These are phyloP conservation scores for Phytopythium helicoides DNA, from an alignment of 352 stramenopile species.

Conservation along the genomic window DNA sequence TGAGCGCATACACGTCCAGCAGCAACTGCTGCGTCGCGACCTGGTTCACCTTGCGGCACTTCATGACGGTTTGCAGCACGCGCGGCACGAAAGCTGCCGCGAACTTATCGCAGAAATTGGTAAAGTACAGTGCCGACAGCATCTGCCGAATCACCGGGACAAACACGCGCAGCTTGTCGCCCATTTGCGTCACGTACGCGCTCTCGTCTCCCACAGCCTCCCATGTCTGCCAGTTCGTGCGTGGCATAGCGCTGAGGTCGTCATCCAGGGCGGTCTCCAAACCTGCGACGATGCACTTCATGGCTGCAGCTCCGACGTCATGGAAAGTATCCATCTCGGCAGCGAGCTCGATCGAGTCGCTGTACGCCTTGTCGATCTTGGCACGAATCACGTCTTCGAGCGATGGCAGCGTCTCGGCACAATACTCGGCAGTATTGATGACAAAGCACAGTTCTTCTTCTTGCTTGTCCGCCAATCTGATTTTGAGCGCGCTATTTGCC, in stretches of 20 bases:
- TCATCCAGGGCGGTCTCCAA: slow-evolving; percentile 91
- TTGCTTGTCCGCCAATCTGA: slow-evolving; percentile 85
- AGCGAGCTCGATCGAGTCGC: slow-evolving; percentile 92
- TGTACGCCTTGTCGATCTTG: slow-evolving; percentile 94
- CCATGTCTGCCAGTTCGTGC: slow-evolving; percentile 93
- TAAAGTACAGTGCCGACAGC: slow-evolving; percentile 93
- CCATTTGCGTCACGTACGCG: slow-evolving; percentile 93
- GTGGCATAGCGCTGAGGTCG: slow-evolving; percentile 87
- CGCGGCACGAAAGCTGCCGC: slow-evolving; percentile 89
- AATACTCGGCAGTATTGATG: slow-evolving; percentile 99
- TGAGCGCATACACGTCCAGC: slow-evolving; percentile 98
- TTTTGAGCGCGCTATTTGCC: slow-evolving; percentile 17
- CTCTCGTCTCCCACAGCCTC: slow-evolving; percentile 96
- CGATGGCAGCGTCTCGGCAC: slow-evolving; percentile 95
- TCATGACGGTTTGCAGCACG: slow-evolving; percentile 87
- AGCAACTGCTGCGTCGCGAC: slow-evolving; percentile 97
- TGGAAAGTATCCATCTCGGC: slow-evolving; percentile 95
- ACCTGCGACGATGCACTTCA: slow-evolving; percentile 94
- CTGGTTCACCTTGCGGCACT: slow-evolving; percentile 94
- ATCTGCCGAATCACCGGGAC: slow-evolving; percentile 90
- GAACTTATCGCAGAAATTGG: slow-evolving; percentile 99
- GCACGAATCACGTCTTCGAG: slow-evolving; percentile 95
- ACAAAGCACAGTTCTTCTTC: slow-evolving; percentile 97
- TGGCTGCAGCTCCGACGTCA: slow-evolving; percentile 92
- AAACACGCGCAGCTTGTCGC: slow-evolving; percentile 91